Evolutionary conservation across 2,329 filamentous ascomycete species (phyloP), one percentile per base, ranked within the genome.

Genomic region (Ascochyta clinopodiicola): DNA sequence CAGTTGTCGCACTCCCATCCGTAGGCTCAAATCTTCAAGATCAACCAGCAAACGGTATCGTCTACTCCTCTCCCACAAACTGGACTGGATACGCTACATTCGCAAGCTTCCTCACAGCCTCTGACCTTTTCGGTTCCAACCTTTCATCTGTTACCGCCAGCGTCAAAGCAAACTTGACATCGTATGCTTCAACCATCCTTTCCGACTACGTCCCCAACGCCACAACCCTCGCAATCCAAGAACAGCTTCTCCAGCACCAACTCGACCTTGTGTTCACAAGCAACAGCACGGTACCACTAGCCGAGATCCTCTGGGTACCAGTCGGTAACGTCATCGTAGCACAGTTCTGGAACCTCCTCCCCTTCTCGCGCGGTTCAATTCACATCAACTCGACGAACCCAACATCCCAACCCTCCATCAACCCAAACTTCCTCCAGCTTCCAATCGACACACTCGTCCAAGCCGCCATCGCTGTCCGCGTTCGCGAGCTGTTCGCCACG

Each of bases 231-330:
- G 51, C 69, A 13, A 69, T 74, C 13, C 56, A 82, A 27, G 73
- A 80, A 53, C 63, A 66, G 13, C 65, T 82, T 1, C 72, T 84
- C 19, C 66, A 67, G 7, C 67, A 80, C 3, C 80, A 84, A 65
- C 74, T 82, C 56, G 75, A 80, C 44, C 69, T 84, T 9, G 74
- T 84, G 15, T 83, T 83, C 66, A 25, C 44, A 10, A 8, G 44
- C 6, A 67, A 72, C 17, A 68, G 75, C 51, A 60, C 59, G 12
- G 73, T 81, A 0, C 79, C 82, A 0, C 68, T 83, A 2, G 78
- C 75, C 0, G 83, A 85, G 62, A 71, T 81, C 1, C 65, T 84
- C 40, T 77, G 79, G 62, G 67, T 71, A 0, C 72, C 75, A 1
- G 54, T 60, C 2, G 60, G 61, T 2, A 70, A 62, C 2, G 63